Conservation (phyloP, 768 basidiomycete species). For the Mycena indigotica region DNA sequence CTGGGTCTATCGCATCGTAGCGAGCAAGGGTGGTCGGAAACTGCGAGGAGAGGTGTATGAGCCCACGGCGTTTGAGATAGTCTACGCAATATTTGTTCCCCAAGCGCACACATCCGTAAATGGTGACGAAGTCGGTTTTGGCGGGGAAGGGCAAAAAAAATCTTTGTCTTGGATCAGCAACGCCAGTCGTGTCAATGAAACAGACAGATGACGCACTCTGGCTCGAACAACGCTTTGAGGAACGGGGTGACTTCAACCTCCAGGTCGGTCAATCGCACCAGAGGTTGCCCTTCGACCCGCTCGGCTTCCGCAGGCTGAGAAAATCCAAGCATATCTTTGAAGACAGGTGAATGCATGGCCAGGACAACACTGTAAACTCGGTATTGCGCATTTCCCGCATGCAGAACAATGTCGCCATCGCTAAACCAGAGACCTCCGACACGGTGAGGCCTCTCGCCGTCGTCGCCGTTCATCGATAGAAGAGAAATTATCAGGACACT, state of each 20-base stretch:
- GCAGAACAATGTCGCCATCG: conserved; percentile 8
- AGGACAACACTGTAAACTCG: conserved; percentile 4
- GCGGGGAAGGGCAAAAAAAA: neutral
- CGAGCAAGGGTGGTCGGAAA: neutral
- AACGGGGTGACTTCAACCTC: conserved; percentile 1
- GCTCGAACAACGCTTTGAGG: conserved; percentile 7
- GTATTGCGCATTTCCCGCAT: conserved; percentile 11
- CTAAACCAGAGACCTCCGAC: conserved; percentile 7
- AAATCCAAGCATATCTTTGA: neutral
- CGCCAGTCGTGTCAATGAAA: neutral
- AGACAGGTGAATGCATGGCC: neutral
- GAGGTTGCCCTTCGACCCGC: neutral
- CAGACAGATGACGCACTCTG: neutral
- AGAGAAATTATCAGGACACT: too few relatives aligned
- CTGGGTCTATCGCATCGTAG: neutral
- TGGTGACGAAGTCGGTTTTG: neutral
- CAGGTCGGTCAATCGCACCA: neutral
- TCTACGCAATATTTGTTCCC: conserved; percentile 5
- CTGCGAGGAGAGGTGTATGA: conserved; percentile 3
- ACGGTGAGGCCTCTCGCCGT: neutral
- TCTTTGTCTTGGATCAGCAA: neutral
- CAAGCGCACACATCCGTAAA: conserved; percentile 1
- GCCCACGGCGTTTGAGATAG: conserved; percentile 1
- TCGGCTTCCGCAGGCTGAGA: conserved; percentile 2
- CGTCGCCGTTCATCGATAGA: too few relatives aligned